Evolutionary conservation across 495 filamentous ascomycete species (phyloP), one percentile per base, ranked within the genome.

Genomic region (Aspergillus sparsus): DNA sequence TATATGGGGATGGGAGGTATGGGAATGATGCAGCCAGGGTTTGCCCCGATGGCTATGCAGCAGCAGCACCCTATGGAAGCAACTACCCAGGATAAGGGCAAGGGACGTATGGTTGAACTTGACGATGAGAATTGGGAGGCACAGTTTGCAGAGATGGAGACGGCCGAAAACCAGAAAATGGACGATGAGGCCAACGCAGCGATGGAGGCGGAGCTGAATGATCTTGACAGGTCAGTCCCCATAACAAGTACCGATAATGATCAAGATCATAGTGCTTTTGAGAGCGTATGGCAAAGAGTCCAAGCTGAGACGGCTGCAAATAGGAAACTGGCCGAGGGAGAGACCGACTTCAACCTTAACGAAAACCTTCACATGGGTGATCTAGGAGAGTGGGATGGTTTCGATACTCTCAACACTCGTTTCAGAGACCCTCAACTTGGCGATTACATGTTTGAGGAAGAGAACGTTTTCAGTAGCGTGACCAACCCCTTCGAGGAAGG

Each of bases 41-140:
- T 73, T 54, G 63, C 65, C 41, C 69, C 64, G 12, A 67, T 76
- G 65, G 68, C 59, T 39, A 68, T 80, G 76, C 83, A 83, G 63
- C 82, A 82, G 57, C 79, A 82, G 54, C 80, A 82, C 47, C 75
- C 81, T 78, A 66, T 73, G 71, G 72, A 77, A 47, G 62, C 75
- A 66, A 63, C 72, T 63, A 63, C 77, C 62, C 66, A 85, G 62
- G 88, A 78, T 32, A 97, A 98, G 74, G 93, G 92, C 36, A 97
- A 97, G 73, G 89, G 83, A 5, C 86, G 92, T 64, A 87, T 98
- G 77, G 85, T 97, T 5, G 95, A 98, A 77, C 83, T 98, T 31
- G 91, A 97, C 67, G 92, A 98, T 60, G 81, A 87, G 65, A 87
- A 94, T 58, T 99, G 95, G 94, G 94, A 98, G 75, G 88, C 89